phyloP scores from a whole-genome alignment of 2,329 filamentous ascomycete species.

The Aspergillus oerlinghausenensis region DNA sequence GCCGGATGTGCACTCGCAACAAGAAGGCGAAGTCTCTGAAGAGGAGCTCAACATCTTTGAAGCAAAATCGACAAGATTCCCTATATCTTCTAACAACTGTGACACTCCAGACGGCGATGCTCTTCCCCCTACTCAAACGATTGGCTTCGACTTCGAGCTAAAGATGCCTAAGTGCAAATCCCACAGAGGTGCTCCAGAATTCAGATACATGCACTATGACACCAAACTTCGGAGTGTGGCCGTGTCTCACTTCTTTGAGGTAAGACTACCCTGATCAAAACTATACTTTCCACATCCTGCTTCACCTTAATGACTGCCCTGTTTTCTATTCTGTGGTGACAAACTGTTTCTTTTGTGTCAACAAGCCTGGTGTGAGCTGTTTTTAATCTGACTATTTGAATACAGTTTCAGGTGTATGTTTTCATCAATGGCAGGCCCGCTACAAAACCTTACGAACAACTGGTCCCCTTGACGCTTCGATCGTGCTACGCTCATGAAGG shows the following conservation, averaged over 20 bases:
- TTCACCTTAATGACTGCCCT: too few species aligned
- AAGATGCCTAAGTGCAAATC: constrained; percentile 7
- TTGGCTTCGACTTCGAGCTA: constrained; percentile 6
- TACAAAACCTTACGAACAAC: neutral
- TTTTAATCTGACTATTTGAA: neutral
- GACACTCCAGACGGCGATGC: neutral
- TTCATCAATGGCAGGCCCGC: neutral
- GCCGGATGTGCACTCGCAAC: neutral
- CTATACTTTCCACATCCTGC: neutral
- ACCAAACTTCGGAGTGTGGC: constrained; percentile 9
- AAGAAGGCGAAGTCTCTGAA: neutral
- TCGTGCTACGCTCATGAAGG: constrained; percentile 10
- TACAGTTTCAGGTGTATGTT: neutral
- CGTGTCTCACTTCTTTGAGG: constrained; percentile 13
- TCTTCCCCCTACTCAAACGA: neutral
- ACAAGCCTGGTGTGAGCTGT: neutral
- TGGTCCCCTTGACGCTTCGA: constrained; percentile 9
- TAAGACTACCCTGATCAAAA: neutral
- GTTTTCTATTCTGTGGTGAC: too few species aligned
- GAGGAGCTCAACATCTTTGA: neutral
- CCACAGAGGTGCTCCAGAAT: constrained; percentile 2
- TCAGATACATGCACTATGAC: constrained; percentile 11
- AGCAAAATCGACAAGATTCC: neutral
- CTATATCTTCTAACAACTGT: neutral
- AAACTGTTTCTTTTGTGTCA: constrained; percentile 1